Evolutionary conservation across 2,329 filamentous ascomycete genomes (phyloP).

Genomic region (Keithomyces neogunnii): DNA sequence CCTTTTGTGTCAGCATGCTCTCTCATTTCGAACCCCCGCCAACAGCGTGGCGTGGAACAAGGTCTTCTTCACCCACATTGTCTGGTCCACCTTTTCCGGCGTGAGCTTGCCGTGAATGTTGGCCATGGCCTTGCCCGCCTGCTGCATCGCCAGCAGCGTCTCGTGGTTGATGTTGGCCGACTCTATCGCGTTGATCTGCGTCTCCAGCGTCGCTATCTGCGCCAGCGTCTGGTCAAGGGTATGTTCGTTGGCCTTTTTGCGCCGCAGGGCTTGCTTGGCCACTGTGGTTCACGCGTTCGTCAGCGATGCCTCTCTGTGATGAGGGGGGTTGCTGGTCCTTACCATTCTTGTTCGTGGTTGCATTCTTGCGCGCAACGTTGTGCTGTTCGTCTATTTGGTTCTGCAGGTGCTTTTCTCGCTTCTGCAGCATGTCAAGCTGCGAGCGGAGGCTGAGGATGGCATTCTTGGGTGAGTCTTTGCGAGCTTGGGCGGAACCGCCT

Average conservation of each 20-base stretch:
- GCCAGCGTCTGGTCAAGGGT: slow-evolving; percentile 82
- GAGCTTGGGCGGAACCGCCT: slow-evolving; percentile 70
- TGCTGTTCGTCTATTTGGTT: slow-evolving; percentile 92
- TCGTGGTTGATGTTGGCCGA: slow-evolving; percentile 98
- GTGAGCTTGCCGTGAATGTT: slow-evolving; percentile 85
- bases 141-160: slow-evolving; percentile 89
- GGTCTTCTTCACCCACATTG: slow-evolving; percentile 59
- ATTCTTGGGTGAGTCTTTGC: slow-evolving; percentile 93
- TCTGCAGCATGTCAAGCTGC: slow-evolving; percentile 96
- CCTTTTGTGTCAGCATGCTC: background rate
- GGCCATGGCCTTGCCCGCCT: slow-evolving; percentile 84
- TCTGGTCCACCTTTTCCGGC: slow-evolving; percentile 88
- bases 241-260: slow-evolving; percentile 92
- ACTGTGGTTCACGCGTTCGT: slow-evolving; percentile 40
- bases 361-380: slow-evolving; percentile 77
- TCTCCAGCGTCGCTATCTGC: slow-evolving; percentile 87
- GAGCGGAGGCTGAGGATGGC: slow-evolving; percentile 81
- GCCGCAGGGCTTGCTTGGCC: slow-evolving; percentile 79
- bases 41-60: background rate
- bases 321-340: slow-evolving; percentile 22
- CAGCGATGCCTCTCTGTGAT: slow-evolving; percentile 8
- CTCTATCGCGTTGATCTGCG: slow-evolving; percentile 94
- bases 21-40: too few species aligned
- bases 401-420: slow-evolving; percentile 85
- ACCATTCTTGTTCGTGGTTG: slow-evolving; percentile 84